These are phyloP conservation scores for Somion occarium DNA, from an alignment of 1,284 basidiomycete species.

Conservation along the genomic window DNA sequence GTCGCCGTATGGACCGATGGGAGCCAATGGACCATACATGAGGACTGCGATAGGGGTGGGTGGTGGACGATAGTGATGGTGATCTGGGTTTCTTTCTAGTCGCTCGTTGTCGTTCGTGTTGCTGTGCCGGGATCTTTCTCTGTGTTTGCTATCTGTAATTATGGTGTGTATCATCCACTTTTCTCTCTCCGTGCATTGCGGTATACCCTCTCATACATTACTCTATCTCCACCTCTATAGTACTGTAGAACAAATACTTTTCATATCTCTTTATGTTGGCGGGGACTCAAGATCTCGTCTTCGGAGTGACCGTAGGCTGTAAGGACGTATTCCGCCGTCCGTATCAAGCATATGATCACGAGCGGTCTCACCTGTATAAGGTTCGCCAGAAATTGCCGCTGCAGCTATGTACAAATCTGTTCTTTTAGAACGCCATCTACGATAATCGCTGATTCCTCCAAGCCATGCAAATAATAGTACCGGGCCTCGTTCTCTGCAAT, in stretches of 20 bases:
- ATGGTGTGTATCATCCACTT: constrained; percentile 1
- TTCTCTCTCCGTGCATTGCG: neutral
- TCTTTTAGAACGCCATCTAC: neutral
- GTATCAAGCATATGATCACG: neutral
- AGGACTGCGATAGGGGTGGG: constrained; percentile 57
- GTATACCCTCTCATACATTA: neutral
- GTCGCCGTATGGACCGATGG: constrained; percentile 55
- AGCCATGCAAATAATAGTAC: neutral
- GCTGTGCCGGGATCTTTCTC: constrained; percentile 10
- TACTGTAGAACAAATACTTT: constrained; percentile 1
- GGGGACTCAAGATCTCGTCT: neutral
- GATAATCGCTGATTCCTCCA: neutral
- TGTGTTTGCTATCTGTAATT: constrained; percentile 8
- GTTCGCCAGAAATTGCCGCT: neutral
- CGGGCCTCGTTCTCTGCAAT: neutral
- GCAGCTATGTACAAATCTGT: neutral
- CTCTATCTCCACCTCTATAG: neutral
- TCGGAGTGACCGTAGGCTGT: neutral
- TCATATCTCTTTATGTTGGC: neutral
- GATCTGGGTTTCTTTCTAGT: constrained; percentile 15
- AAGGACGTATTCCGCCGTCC: neutral
- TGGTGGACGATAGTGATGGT: constrained; percentile 43
- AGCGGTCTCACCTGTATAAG: neutral
- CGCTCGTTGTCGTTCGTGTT: constrained; percentile 11
- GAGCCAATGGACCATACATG: constrained; percentile 56